These are phyloP conservation scores for Podospora appendiculata DNA, from an alignment of 495 filamentous ascomycete species.

Conservation along the genomic window DNA sequence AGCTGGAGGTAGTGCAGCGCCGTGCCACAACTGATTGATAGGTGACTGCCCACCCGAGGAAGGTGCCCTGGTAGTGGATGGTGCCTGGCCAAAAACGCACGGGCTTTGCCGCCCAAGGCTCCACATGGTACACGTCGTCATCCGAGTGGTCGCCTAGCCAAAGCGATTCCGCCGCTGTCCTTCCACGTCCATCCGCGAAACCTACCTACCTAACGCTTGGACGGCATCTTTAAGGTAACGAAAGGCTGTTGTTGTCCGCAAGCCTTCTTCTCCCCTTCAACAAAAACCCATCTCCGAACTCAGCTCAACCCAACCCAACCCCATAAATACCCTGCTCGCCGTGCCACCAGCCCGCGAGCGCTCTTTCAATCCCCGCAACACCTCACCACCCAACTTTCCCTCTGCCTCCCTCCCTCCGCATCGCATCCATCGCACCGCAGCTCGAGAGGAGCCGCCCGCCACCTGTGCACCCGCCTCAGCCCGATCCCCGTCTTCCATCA, in stretches of 20 bases:
- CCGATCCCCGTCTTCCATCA: background rate
- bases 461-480: too few relatives aligned
- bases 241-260: background rate
- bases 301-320: background rate
- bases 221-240: conserved; percentile 1
- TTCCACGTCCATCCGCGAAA: conserved; percentile 7
- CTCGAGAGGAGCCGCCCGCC: too few relatives aligned
- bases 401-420: background rate
- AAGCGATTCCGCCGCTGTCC: conserved; percentile 4
- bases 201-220: conserved; percentile 5
- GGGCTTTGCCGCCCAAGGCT: conserved; percentile 28
- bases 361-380: background rate
- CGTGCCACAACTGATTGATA: too few relatives aligned
- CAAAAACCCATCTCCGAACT: conserved; percentile 2
- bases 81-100: conserved; percentile 18
- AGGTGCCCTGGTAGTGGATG: background rate
- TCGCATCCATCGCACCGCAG: background rate
- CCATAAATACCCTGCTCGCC: conserved; percentile 2
- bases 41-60: too few relatives aligned
- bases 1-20: too few relatives aligned
- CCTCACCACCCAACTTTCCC: background rate
- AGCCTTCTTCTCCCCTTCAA: conserved; percentile 2
- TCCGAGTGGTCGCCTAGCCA: conserved; percentile 28
- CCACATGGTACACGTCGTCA: conserved; percentile 23
- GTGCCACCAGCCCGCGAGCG: background rate